Percentiles rank a stretch among this genome's conserved stretches.
These are phyloP conservation scores for Ogataea pignaliae DNA, from an alignment of 805 yeast genomes.

Conservation along the genomic window DNA sequence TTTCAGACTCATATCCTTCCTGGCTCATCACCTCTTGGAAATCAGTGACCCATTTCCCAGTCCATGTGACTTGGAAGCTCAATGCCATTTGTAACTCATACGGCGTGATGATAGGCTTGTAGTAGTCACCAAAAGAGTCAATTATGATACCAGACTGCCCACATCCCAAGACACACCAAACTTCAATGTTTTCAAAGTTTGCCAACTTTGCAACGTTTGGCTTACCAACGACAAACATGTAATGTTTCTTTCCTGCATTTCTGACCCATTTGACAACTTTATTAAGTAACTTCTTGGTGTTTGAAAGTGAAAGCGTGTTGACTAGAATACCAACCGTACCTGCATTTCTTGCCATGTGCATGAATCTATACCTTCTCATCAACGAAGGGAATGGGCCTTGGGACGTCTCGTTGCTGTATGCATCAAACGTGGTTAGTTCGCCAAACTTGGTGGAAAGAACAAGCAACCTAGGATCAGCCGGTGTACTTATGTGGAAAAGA, in stretches of 20 bases:
- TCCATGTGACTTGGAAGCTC: constrained; percentile 75
- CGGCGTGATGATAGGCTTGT: constrained; percentile 90
- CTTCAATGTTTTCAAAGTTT: constrained; percentile 88
- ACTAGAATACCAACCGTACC: constrained; percentile 89
- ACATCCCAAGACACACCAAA: constrained; percentile 94
- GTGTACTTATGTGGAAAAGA: constrained; percentile 66
- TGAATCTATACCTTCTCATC: constrained; percentile 76
- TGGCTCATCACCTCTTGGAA: constrained; percentile 50
- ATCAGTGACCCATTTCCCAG: constrained; percentile 89
- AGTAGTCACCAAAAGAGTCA: constrained; percentile 74
- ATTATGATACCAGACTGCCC: constrained; percentile 89
- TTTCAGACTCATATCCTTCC: constrained; percentile 31
- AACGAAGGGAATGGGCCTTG: constrained; percentile 73
- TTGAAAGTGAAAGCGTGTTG: constrained; percentile 78
- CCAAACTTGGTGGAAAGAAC: constrained; percentile 69
- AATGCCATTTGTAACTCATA: constrained; percentile 84
- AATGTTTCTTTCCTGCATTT: constrained; percentile 83
- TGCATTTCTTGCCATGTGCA: constrained; percentile 87
- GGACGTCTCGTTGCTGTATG: constrained; percentile 28
- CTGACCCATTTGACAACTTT: constrained; percentile 56
- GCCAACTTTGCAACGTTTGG: constrained; percentile 97
- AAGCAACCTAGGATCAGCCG: constrained; percentile 75
- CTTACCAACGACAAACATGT: constrained; percentile 93
- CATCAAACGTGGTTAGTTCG: constrained; percentile 47
- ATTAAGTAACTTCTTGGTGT: constrained; percentile 65